Base-by-base conservation (phyloP, 106 monocot genomes). In the Dendrobium nobile region DNA sequence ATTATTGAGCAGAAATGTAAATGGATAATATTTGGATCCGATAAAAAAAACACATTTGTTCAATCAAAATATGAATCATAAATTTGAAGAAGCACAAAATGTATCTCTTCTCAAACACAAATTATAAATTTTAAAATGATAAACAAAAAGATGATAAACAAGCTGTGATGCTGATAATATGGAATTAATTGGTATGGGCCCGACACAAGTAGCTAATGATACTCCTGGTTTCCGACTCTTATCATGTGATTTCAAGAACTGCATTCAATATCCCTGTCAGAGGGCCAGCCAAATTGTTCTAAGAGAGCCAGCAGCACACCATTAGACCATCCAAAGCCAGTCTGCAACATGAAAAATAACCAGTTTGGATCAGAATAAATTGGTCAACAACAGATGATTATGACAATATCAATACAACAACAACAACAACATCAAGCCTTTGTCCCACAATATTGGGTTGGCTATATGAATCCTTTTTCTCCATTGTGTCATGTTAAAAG, bases 311-410 rank as follows among this genome's bases (percentile, higher is more conserved):
- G 82, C 42, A 95, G 81, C 51, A 94, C 98, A 79, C 98, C 98
- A 45, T 98, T 98, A 17, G 94, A 89, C 98, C 98, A 98, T n/a
- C 98, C 98, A 85, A 98, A 95, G 42, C 98, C 94, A 68, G 92
- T 92, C 98, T 98, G 85, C 78, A 80, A 0, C 70, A 70, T 37
- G 10, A 22, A 61, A 70, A 33, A 11, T n/a, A 13, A 70, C 37
- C 16, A 31, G 15, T 33, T 37, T 70, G 13, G 4, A 70, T 70
- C 10, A 65, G 24, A 65, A 65, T 0, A 65, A 24, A 7, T 65
- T 9, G 64, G 26, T 24, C 64, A 24, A 65, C 24, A 65, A 17
- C n/a, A 61, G 26, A 65, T 24, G 26, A 64, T 0, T 7, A 70
- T 0, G 37, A 70, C 2, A 3, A 15, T 15, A 70, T 33, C 10